A percentile compares a stretch with the other conserved stretches of the same genome.
Evolutionary conservation across 805 yeast genomes (phyloP).

Genomic region (Wickerhamomyces sydowiorum): DNA sequence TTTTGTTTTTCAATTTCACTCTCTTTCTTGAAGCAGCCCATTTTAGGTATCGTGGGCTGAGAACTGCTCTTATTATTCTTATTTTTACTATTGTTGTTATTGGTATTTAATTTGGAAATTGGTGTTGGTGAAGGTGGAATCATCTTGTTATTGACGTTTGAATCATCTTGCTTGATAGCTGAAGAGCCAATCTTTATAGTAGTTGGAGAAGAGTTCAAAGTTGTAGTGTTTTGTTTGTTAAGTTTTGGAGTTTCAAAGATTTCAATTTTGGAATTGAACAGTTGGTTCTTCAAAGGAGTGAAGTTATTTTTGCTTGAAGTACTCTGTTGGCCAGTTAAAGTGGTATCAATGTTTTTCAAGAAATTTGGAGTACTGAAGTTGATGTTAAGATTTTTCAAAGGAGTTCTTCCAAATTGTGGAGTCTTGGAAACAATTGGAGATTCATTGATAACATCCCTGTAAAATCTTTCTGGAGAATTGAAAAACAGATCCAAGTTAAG

Average conservation of each 20-base stretch:
- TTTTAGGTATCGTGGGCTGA: slow-evolving; percentile 15
- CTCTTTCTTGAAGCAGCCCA: slow-evolving; percentile 23
- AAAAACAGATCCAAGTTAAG: slow-evolving; percentile 11
- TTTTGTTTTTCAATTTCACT: not conserved
- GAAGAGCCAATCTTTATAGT: slow-evolving; percentile 24
- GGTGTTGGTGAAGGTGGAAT: slow-evolving; percentile 23
- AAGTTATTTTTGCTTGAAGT: slow-evolving; percentile 3
- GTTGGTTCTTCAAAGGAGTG: slow-evolving; percentile 22
- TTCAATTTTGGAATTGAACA: slow-evolving; percentile 12
- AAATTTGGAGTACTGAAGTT: slow-evolving; percentile 23
- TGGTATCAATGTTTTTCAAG: slow-evolving; percentile 16
- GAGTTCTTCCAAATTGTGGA: slow-evolving; percentile 21
- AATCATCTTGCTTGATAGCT: slow-evolving; percentile 15
- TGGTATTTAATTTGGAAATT: slow-evolving; percentile 8
- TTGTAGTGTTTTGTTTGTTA: slow-evolving; percentile 8
- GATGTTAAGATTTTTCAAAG: slow-evolving; percentile 15
- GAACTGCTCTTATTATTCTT: not conserved
- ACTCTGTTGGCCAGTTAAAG: not conserved
- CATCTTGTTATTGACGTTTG: slow-evolving; percentile 1
- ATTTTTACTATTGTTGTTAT: not conserved
- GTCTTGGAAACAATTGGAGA: slow-evolving; percentile 20
- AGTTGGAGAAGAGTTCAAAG: slow-evolving; percentile 22
- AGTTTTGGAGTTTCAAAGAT: slow-evolving; percentile 17
- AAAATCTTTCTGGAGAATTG: slow-evolving; percentile 23
- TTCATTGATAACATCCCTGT: slow-evolving; percentile 21